These are phyloP conservation scores for Anisodus acutangulus DNA, from an alignment of 257 asterid genomes.

Conservation along the genomic window DNA sequence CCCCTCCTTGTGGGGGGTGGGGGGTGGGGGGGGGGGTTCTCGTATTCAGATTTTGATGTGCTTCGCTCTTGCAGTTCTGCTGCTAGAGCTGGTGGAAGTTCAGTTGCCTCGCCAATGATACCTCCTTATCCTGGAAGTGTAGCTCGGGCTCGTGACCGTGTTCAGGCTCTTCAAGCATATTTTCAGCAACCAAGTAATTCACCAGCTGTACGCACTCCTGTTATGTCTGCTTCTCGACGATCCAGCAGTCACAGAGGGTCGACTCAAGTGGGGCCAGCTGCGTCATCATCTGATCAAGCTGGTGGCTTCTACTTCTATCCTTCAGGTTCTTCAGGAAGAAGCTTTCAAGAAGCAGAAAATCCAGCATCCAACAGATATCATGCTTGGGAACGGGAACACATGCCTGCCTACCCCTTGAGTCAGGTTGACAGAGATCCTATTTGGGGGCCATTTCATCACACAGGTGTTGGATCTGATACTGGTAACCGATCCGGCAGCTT, in stretches of 20 bases:
- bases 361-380: conserved; percentile 48
- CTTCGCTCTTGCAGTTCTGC: conserved; percentile 55
- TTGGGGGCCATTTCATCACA: conserved; percentile 71
- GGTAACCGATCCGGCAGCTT: conserved; percentile 51
- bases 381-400: conserved; percentile 67
- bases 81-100: conserved; percentile 76
- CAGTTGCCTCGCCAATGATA: conserved; percentile 58
- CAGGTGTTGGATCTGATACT: conserved; percentile 48
- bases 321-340: conserved; percentile 61
- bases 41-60: conserved; percentile 3
- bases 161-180: conserved; percentile 71
- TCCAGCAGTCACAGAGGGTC: conserved; percentile 57
- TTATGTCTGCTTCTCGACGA: conserved; percentile 54
- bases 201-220: conserved; percentile 52
- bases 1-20: neutral
- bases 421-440: conserved; percentile 62
- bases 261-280: conserved; percentile 53
- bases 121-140: conserved; percentile 71
- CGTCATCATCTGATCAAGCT: conserved; percentile 66
- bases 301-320: conserved; percentile 65
- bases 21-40: neutral
- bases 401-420: conserved; percentile 46
- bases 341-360: conserved; percentile 63
- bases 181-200: conserved; percentile 65
- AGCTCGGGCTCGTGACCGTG: conserved; percentile 68